Evolutionary conservation across 129 eudicot species (phyloP).

Genomic region (Heracleum sosnowskyi): DNA sequence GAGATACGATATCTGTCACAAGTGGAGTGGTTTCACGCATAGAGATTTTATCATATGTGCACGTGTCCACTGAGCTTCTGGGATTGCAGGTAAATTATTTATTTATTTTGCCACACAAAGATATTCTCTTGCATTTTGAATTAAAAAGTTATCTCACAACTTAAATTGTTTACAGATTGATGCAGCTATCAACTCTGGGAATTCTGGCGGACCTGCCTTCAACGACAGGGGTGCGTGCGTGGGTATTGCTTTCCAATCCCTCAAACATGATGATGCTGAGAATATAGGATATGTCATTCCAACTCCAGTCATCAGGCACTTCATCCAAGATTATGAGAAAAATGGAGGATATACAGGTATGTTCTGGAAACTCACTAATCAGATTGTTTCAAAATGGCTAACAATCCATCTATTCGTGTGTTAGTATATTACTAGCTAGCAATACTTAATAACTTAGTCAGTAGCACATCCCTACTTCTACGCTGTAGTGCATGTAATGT

Average conservation of each 20-base stretch:
- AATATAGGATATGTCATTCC: constrained; percentile 98
- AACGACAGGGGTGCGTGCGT: constrained; percentile 86
- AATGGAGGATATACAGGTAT: constrained; percentile 87
- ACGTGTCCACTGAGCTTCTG: constrained; percentile 93
- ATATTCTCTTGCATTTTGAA: neutral
- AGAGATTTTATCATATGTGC: constrained; percentile 91
- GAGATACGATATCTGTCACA: constrained; percentile 94
- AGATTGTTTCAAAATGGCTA: neutral
- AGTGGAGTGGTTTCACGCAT: constrained; percentile 98
- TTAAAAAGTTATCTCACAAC: constrained; percentile 1
- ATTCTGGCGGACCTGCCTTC: constrained; percentile 98
- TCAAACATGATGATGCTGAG: constrained; percentile 93
- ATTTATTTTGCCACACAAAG: neutral
- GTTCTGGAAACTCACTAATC: neutral
- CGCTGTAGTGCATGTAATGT: neutral
- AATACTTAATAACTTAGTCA: neutral
- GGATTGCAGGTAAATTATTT: constrained; percentile 67
- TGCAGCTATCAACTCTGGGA: constrained; percentile 98
- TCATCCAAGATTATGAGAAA: constrained; percentile 82
- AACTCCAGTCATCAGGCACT: constrained; percentile 91
- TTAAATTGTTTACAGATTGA: constrained; percentile 53
- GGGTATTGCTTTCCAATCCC: constrained; percentile 98
- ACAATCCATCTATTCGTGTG: neutral
- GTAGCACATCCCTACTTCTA: neutral
- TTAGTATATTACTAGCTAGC: neutral